Percentiles rank a stretch among this genome's conserved stretches.
Evolutionary conservation across 2,329 filamentous ascomycete genomes (phyloP).

Genomic region (Ophiostoma tasmaniense): DNA sequence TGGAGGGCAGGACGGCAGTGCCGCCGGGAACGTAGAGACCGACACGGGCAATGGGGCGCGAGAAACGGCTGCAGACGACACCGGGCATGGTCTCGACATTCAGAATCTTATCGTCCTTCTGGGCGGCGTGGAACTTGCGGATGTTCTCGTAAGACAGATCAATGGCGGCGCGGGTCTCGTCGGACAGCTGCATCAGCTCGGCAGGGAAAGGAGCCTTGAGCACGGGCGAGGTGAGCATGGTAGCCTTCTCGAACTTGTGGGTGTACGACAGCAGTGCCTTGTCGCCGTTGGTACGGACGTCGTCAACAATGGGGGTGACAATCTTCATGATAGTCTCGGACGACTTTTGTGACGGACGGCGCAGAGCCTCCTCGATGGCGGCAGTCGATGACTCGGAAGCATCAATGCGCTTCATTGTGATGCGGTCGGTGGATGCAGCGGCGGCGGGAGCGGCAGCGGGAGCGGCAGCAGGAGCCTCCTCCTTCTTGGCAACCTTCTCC

Average conservation of each 20-base stretch:
- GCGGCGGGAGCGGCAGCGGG: conserved; percentile 32
- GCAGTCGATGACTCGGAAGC: conserved; percentile 54
- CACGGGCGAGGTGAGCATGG: conserved; percentile 79
- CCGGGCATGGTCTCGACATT: conserved; percentile 96
- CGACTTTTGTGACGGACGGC: conserved; percentile 86
- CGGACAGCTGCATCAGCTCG: conserved; percentile 73
- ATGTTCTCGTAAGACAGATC: conserved; percentile 94
- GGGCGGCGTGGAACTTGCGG: conserved; percentile 82
- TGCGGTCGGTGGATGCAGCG: conserved; percentile 39
- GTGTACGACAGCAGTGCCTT: conserved; percentile 85
- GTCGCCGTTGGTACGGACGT: conserved; percentile 76
- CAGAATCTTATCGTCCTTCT: conserved; percentile 74
- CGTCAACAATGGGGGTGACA: conserved; percentile 82
- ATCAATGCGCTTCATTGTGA: conserved; percentile 75
- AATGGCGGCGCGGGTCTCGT: conserved; percentile 84
- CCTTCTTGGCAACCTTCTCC: conserved; percentile 52
- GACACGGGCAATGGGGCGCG: conserved; percentile 87
- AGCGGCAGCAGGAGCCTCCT: conserved; percentile 23
- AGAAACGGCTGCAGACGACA: conserved; percentile 88
- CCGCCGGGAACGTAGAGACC: conserved; percentile 93
- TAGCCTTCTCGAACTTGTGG: conserved; percentile 96
- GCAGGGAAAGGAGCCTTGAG: conserved; percentile 81
- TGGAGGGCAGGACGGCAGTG: conserved; percentile 93
- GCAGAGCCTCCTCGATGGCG: conserved; percentile 65
- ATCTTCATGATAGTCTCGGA: conserved; percentile 91